Conservation (phyloP, 1,284 basidiomycete genomes). For the Cystobasidium sp. region DNA sequence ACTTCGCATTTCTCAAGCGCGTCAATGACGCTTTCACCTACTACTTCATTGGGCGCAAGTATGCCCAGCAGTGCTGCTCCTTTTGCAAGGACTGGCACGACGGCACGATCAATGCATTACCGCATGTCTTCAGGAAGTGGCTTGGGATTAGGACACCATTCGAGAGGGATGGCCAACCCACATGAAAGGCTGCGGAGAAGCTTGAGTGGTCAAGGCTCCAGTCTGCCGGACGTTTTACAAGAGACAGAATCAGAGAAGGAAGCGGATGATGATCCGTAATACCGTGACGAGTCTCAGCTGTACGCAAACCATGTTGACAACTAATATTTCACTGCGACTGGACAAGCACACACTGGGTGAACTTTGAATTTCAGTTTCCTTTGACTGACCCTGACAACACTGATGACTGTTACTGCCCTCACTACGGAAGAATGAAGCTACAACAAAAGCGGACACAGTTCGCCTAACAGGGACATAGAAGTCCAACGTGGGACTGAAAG, state of each 20-base stretch:
- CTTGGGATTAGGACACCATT: slow-evolving; percentile 20
- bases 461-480: too few species aligned
- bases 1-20: neutral
- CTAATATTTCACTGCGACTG: neutral
- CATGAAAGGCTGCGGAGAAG: slow-evolving; percentile 27
- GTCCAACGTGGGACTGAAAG: too few species aligned
- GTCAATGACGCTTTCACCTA: slow-evolving; percentile 4
- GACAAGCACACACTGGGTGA: neutral
- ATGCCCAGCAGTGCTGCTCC: slow-evolving; percentile 21
- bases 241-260: slow-evolving; percentile 9
- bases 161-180: neutral
- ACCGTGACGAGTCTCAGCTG: neutral
- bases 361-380: too few species aligned
- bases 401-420: too few species aligned
- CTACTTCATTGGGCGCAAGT: slow-evolving; percentile 7
- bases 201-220: slow-evolving; percentile 14
- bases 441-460: too few species aligned
- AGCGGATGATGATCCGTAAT: slow-evolving; percentile 24
- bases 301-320: neutral
- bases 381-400: too few species aligned
- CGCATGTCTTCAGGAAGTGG: slow-evolving; percentile 39
- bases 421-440: too few species aligned
- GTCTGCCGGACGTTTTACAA: slow-evolving; percentile 1
- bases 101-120: slow-evolving; percentile 37
- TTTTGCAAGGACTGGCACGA: slow-evolving; percentile 34